Conservation (phyloP, 352 stramenopile species). For the Discostella stelligera region DNA sequence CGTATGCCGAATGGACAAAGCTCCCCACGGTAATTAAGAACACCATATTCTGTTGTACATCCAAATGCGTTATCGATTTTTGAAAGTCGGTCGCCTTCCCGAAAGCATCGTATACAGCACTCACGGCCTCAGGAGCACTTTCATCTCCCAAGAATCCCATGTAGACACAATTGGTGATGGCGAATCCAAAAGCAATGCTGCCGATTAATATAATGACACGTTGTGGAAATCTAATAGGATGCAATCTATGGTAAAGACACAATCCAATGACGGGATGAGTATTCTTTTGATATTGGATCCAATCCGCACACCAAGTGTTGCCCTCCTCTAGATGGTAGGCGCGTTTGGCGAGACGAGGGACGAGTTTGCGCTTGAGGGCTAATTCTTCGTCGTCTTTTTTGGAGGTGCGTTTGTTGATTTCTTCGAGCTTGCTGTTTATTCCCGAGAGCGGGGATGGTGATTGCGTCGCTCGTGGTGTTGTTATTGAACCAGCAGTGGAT, state of each 20-base stretch:
- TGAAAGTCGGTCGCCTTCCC: conserved; percentile 9
- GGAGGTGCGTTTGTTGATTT: not conserved
- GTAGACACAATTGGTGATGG: conserved; percentile 51
- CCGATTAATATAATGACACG: conserved; percentile 45
- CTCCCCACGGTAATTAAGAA: conserved; percentile 45
- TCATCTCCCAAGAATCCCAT: conserved; percentile 40
- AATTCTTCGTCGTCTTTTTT: not conserved
- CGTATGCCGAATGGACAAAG: conserved; percentile 45
- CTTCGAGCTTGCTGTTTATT: not conserved
- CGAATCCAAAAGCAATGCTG: conserved; percentile 36
- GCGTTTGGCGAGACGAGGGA: conserved; percentile 33
- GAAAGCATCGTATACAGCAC: conserved; percentile 13
- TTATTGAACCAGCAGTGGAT: not conserved
- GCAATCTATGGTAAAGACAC: conserved; percentile 46
- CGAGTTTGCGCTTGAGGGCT: conserved; percentile 23
- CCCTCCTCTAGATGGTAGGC: conserved; percentile 48
- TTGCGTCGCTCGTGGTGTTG: not conserved
- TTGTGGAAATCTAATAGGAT: conserved; percentile 40
- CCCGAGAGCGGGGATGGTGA: not conserved
- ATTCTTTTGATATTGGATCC: conserved; percentile 44
- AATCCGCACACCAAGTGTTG: conserved; percentile 48
- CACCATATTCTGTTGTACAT: conserved; percentile 18
- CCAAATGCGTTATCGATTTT: not conserved
- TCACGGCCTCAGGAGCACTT: conserved; percentile 3
- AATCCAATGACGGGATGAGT: conserved; percentile 50